These are phyloP conservation scores for Rosa rugosa DNA, from an alignment of 306 rosid species.

Conservation along the genomic window DNA sequence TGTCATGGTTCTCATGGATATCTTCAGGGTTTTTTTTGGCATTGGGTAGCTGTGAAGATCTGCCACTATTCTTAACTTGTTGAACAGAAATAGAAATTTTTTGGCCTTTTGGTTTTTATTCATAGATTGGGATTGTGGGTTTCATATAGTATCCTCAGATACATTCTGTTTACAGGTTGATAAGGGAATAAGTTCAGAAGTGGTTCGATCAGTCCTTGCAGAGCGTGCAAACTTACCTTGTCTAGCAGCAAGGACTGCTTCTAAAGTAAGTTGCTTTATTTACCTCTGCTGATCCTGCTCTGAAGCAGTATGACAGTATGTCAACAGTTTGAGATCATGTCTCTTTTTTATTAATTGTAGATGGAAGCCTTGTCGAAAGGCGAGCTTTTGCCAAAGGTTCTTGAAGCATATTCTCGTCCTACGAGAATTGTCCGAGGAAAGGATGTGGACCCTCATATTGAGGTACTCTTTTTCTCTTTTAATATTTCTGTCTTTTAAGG, in stretches of 20 bases:
- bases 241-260: constrained; percentile 81
- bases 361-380: constrained; percentile 79
- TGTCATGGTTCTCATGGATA: not conserved
- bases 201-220: constrained; percentile 73
- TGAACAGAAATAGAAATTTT: not conserved
- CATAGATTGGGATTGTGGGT: not conserved
- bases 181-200: constrained; percentile 71
- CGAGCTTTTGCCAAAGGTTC: constrained; percentile 62
- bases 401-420: constrained; percentile 93
- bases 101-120: not conserved
- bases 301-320: not conserved
- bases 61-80: not conserved
- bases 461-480: constrained; percentile 42
- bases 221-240: constrained; percentile 78
- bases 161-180: constrained; percentile 60
- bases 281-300: not conserved
- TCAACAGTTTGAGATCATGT: not conserved
- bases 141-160: not conserved
- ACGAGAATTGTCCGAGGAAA: constrained; percentile 94
- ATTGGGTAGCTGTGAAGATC: not conserved
- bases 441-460: constrained; percentile 46
- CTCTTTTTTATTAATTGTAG: constrained; percentile 41
- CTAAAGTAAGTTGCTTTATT: constrained; percentile 48
- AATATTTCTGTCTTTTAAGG: constrained; percentile 1
- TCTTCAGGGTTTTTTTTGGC: not conserved